These are phyloP conservation scores for Cyberlindnera veronae DNA, from an alignment of 805 yeast species.

Conservation along the genomic window DNA sequence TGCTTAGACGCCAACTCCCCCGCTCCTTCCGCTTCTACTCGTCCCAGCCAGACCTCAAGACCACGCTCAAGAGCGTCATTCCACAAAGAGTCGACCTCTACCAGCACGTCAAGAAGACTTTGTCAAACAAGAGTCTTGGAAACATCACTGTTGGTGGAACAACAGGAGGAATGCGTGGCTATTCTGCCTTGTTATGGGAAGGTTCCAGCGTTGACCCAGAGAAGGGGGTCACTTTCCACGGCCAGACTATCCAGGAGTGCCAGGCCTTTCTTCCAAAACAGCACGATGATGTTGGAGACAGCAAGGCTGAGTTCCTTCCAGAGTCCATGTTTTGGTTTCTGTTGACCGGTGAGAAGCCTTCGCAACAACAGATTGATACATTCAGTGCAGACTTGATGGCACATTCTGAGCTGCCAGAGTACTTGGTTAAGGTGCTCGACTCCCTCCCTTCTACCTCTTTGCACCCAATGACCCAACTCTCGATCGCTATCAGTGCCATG, in stretches of 20 bases:
- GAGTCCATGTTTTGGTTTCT: slow-evolving; percentile 77
- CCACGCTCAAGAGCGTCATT: slow-evolving; percentile 30
- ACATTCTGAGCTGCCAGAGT: slow-evolving; percentile 61
- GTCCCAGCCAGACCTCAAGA: slow-evolving; percentile 23
- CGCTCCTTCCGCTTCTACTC: slow-evolving; percentile 11
- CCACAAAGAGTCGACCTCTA: slow-evolving; percentile 42
- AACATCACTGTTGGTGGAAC: slow-evolving; percentile 42
- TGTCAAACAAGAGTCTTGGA: slow-evolving; percentile 38
- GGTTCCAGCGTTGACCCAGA: slow-evolving; percentile 73
- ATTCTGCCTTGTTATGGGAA: slow-evolving; percentile 74
- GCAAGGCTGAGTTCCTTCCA: slow-evolving; percentile 61
- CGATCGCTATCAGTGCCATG: slow-evolving; percentile 71
- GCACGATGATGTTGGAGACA: slow-evolving; percentile 21
- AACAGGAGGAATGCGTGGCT: slow-evolving; percentile 79
- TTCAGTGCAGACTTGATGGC: slow-evolving; percentile 61
- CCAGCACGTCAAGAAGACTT: slow-evolving; percentile 36
- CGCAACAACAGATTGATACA: slow-evolving; percentile 52
- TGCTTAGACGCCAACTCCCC: slow-evolving; percentile 4
- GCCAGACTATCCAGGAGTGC: slow-evolving; percentile 69
- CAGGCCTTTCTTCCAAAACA: slow-evolving; percentile 62
- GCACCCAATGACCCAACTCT: slow-evolving; percentile 83
- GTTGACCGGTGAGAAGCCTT: slow-evolving; percentile 70
- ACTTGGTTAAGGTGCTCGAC: slow-evolving; percentile 57
- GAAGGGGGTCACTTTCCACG: slow-evolving; percentile 77
- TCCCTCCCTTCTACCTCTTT: slow-evolving; percentile 55